Base-by-base conservation (phyloP, 305 asterid genomes). In the Ilex paraguariensis region DNA sequence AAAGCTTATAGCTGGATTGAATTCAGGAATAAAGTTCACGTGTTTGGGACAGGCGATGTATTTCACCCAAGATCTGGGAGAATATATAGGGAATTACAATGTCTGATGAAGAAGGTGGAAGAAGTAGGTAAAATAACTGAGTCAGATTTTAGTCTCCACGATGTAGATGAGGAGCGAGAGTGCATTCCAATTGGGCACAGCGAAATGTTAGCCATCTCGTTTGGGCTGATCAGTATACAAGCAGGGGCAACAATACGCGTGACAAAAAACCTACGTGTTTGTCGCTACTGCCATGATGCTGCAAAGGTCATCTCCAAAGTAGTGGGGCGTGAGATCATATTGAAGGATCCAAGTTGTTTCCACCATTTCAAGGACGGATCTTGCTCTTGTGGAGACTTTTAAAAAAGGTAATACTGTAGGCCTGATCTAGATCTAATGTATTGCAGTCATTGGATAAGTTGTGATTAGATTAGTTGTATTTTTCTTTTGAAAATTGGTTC, bases 1-100 rank as follows among this genome's bases (percentile, higher is more conserved):
- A 68, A 42, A 17, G 78, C 71, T 49, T 68, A 56, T 55, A 64
- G 78, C 59, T 73, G 75, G 78, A 73, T 73, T 10, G 78, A 73
- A 67, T 64, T 73, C 21, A 64, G 59, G 39, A 73, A 65, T 54
- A 73, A 73, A 73, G 60, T 73, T 52, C 78, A 73, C 46, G 78
- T 64, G 10, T 73, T 73, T 54, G 59, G 71, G 51, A 68, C 78
- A 56, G 68, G 71, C 28, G 78, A 73, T 63, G 31, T 51, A n/a
- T 68, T 74, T 31, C 78, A 73, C 52, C 78, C 78, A 17, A 56
- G 61, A 51, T 50, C 68, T 6, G 65, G 57, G 59, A 3, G 56
- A 55, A 61, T 73, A 53, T 53, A 65, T 64, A 16, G n/a, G 28
- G 60, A 64, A 14, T 54, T 73, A 17, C 48, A 57, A 39, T 4